Percentiles rank a stretch among this genome's conserved stretches.
Conservation (phyloP, 169 alveolate species). For the Babesia bigemina region DNA sequence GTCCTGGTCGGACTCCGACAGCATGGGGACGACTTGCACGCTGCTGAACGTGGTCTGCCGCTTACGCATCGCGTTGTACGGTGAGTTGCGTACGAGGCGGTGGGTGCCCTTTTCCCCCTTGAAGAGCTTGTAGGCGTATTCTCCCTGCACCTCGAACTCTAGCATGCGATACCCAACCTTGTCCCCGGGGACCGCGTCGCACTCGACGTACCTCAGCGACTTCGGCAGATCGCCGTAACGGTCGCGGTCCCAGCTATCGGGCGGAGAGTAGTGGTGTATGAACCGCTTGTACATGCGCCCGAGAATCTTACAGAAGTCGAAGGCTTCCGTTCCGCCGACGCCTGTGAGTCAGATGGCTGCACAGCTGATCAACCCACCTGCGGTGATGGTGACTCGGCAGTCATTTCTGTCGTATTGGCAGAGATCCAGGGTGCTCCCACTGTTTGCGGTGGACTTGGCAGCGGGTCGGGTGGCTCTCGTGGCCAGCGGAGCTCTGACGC, state of each 20-base stretch:
- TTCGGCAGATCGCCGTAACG: conserved; percentile 19
- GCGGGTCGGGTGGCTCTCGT: not conserved
- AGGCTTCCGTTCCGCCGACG: conserved; percentile 80
- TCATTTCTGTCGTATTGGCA: conserved; percentile 53
- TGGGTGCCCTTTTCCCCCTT: conserved; percentile 79
- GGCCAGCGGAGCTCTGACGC: not conserved
- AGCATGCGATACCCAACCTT: conserved; percentile 72
- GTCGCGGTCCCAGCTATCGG: conserved; percentile 27
- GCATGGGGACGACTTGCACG: conserved; percentile 77
- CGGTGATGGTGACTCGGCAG: conserved; percentile 59
- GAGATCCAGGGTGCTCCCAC: conserved; percentile 5
- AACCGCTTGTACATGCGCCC: conserved; percentile 75
- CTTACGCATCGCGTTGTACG: conserved; percentile 69
- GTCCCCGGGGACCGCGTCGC: conserved; percentile 64
- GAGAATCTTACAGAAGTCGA: conserved; percentile 75
- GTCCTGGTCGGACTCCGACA: conserved; percentile 68
- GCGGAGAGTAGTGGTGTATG: conserved; percentile 54
- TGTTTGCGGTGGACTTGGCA: conserved; percentile 25
- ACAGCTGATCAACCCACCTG: conserved; percentile 29
- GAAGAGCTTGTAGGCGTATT: conserved; percentile 72
- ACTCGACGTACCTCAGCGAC: conserved; percentile 45
- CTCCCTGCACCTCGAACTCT: conserved; percentile 75
- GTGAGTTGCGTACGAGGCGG: conserved; percentile 74
- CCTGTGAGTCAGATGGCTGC: conserved; percentile 29
- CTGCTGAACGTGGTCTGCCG: conserved; percentile 76